Evolutionary conservation across 1,284 basidiomycete species (phyloP), one percentile per base, ranked within the genome.

Genomic region (Anthracocystis panici-leucophaei): DNA sequence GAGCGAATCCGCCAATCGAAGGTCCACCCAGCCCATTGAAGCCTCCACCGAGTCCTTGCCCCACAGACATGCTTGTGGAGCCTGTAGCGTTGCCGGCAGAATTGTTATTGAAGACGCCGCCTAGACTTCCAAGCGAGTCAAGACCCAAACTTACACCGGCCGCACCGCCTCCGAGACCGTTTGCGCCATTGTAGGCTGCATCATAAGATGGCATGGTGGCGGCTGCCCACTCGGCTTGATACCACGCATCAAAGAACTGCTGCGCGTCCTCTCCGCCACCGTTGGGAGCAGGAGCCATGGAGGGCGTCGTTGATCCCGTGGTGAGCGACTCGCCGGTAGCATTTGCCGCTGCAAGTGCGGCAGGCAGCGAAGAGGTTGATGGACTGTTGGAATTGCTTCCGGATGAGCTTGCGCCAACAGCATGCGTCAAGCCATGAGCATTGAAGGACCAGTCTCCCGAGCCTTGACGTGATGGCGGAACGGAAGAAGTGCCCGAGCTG

Each of bases 161-260:
- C 33, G 60, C 69, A n/a, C 64, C 69, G 20, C 71, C 70, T 0
- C 70, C 65, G 5, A 58, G n/a, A 8, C 65, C 57, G 38, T 51
- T 67, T 6, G 65, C 57, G 18, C 65, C 65, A 20, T 65, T 67
- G 61, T 72, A 68, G n/a, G 61, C 65, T 18, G 62, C 72, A 23
- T 76, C 74, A 40, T 71, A 76, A 21, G 65, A 72, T 1, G 74
- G 74, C 74, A 76, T 68, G 2, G 74, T 72, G 23, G 74, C 72
- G 9, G 72, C 57, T 42, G 76, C 76, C 65, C 74, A 74, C n/a
- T 78, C 76, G 44, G 76, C 76, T 29, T 70, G 66, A 44, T 78
- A 75, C 76, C 76, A 78, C 9, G 66, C 60, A 20, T 78, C 76
- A 27, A 78, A 78, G 58, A 78, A 65, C 18, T 71, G 62, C 52